A percentile compares a stretch with the other conserved stretches of the same genome.
Evolutionary conservation across 768 basidiomycete species (phyloP).

Genomic region (Pleurotus ostreatus): DNA sequence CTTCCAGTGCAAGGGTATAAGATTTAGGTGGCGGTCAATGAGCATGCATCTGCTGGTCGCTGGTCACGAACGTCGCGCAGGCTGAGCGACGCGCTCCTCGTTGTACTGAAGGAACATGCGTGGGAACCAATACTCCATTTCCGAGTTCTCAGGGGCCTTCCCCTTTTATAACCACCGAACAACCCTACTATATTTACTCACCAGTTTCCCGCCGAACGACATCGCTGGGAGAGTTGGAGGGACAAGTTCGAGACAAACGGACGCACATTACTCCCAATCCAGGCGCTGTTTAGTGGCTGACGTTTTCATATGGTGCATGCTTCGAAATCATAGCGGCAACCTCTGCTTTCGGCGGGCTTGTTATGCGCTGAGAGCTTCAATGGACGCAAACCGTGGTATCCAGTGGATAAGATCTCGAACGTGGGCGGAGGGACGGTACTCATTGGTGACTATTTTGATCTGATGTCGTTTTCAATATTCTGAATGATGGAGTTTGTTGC

Average conservation of each 20-base stretch:
- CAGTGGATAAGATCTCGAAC: not conserved
- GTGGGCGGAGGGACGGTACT: not conserved
- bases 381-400: not conserved
- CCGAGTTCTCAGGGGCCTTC: too few species aligned
- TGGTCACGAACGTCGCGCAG: too few species aligned
- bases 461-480: not conserved
- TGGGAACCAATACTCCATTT: too few species aligned
- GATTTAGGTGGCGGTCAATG: too few species aligned
- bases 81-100: too few species aligned
- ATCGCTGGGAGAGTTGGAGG: conserved; percentile 2
- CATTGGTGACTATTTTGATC: conserved; percentile 8
- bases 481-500: not conserved
- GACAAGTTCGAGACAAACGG: not conserved
- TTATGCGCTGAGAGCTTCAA: not conserved
- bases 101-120: too few species aligned
- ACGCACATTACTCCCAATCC: not conserved
- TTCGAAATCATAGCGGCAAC: not conserved
- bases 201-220: not conserved
- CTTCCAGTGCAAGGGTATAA: too few species aligned
- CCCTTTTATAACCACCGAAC: too few species aligned
- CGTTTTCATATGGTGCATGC: not conserved
- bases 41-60: too few species aligned
- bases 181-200: not conserved
- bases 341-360: too few species aligned
- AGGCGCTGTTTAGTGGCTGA: not conserved